A percentile compares a stretch with the other conserved stretches of the same genome.
phyloP scores from a whole-genome alignment of 2,329 filamentous ascomycete species.

The Bipolaris bicolor region DNA sequence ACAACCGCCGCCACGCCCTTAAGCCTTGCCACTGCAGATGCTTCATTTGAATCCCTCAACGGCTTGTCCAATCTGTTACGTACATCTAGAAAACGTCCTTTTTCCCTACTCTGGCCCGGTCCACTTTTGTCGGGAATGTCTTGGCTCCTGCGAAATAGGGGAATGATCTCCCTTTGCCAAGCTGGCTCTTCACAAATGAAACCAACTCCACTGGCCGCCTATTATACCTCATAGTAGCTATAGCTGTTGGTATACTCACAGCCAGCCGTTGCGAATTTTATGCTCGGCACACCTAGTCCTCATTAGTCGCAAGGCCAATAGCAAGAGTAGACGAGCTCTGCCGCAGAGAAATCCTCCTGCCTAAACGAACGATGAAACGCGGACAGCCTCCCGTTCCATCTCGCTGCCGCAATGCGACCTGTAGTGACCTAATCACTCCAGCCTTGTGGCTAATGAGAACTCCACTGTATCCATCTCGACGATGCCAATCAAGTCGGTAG shows the following conservation, averaged over 20 bases:
- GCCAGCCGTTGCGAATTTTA: not conserved
- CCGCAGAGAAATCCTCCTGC: not conserved
- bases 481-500: not conserved
- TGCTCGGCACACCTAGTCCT: not conserved
- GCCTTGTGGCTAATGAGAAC: not conserved
- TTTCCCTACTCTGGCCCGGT: not conserved
- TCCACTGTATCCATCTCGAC: not conserved
- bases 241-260: not conserved
- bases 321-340: not conserved
- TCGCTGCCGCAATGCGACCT: not conserved
- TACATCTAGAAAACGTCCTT: not conserved
- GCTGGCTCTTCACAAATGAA: not conserved
- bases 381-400: not conserved
- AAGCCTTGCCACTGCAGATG: not conserved
- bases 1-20: not conserved
- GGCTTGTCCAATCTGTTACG: not conserved
- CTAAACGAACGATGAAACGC: not conserved
- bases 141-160: not conserved
- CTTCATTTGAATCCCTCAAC: not conserved
- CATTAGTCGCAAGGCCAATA: not conserved
- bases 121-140: not conserved
- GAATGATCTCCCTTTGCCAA: not conserved
- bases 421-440: not conserved
- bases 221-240: not conserved
- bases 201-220: not conserved